Percentiles rank a stretch among this genome's conserved stretches.
Conservation (phyloP, 2,329 filamentous ascomycete species). For the Alternaria tenuissima region DNA sequence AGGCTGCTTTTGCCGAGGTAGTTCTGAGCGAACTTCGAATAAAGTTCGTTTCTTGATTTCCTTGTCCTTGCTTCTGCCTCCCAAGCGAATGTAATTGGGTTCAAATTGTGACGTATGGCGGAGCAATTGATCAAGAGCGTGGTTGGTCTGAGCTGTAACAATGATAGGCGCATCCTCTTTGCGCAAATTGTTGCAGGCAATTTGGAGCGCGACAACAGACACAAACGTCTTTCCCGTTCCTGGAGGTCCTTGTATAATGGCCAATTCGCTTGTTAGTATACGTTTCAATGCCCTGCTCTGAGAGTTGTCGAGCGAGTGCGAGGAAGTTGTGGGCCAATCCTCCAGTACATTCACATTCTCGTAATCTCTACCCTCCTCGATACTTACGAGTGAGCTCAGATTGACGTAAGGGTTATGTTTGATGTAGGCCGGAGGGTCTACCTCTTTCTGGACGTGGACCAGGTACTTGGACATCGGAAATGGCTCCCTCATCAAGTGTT, state of each 20-base stretch:
- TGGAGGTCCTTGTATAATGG: conserved; percentile 85
- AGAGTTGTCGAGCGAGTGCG: conserved; percentile 69
- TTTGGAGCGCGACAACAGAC: conserved; percentile 74
- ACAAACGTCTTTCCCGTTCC: conserved; percentile 84
- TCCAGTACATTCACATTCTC: conserved; percentile 63
- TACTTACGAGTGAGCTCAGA: conserved; percentile 57
- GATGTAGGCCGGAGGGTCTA: conserved; percentile 64
- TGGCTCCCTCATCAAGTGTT: conserved; percentile 67
- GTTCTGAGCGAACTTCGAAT: conserved; percentile 63
- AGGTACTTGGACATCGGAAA: conserved; percentile 72
- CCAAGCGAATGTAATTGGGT: conserved; percentile 69
- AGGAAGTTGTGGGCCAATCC: conserved; percentile 61
- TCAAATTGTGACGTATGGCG: conserved; percentile 69
- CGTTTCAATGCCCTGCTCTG: conserved; percentile 73
- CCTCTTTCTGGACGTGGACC: conserved; percentile 56
- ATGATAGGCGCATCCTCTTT: conserved; percentile 72
- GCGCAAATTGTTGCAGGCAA: conserved; percentile 67
- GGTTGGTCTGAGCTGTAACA: conserved; percentile 86
- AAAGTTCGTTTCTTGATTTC: conserved; percentile 72
- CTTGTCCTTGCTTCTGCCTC: conserved; percentile 73
- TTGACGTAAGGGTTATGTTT: conserved; percentile 59
- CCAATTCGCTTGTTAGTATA: conserved; percentile 75
- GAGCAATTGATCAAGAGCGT: conserved; percentile 85
- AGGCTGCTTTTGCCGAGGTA: conserved; percentile 28
- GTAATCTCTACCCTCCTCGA: conserved; percentile 49